Conservation (phyloP, 805 yeast species). For the Wickerhamiella hasegawae region DNA sequence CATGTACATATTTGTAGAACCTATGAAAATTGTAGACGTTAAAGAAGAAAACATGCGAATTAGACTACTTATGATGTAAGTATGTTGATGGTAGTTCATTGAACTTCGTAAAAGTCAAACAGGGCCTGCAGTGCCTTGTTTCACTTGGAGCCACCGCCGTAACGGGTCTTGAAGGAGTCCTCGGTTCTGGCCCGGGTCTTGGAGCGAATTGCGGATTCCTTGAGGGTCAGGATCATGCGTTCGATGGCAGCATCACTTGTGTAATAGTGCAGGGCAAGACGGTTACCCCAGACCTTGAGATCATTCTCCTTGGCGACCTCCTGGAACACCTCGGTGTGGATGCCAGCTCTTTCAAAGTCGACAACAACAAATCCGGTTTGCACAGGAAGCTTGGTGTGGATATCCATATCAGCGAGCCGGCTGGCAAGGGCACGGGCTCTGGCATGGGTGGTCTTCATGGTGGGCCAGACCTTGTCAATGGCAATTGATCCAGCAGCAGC, state of each 20-base stretch:
- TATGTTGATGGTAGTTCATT: no score
- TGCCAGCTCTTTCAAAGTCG: constrained; percentile 37
- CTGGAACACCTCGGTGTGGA: constrained; percentile 40
- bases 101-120: no score
- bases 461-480: constrained; percentile 53
- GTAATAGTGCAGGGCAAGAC: constrained; percentile 73
- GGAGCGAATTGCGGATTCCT: neutral
- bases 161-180: no score
- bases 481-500: constrained; percentile 71
- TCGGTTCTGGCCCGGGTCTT: no score
- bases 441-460: constrained; percentile 34
- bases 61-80: no score
- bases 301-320: constrained; percentile 42
- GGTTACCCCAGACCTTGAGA: constrained; percentile 50
- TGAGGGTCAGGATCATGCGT: constrained; percentile 1
- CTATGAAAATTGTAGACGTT: no score
- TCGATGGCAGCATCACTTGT: constrained; percentile 38
- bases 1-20: no score
- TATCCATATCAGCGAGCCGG: constrained; percentile 25
- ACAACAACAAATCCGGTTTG: constrained; percentile 74
- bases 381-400: constrained; percentile 53
- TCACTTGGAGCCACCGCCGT: no score
- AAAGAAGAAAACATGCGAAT: no score
- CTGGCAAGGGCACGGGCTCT: constrained; percentile 33
- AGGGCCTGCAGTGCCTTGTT: no score